These are phyloP conservation scores for Geotrichum macrosporum DNA, from an alignment of 1,139 yeast genomes.

Conservation along the genomic window DNA sequence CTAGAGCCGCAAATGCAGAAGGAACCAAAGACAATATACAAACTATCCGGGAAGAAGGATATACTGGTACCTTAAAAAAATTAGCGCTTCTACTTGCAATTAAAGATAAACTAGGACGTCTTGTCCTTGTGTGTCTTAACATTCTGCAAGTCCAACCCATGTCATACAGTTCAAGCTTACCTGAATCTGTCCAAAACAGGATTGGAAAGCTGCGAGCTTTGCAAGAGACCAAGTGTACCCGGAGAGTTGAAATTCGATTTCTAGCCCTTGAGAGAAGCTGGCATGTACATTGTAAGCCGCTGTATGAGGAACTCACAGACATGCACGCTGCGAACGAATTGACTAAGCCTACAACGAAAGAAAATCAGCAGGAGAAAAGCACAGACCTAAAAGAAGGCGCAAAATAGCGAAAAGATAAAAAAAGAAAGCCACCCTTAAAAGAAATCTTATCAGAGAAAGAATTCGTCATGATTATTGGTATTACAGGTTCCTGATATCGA, in stretches of 20 bases:
- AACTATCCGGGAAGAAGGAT: conserved; percentile 58
- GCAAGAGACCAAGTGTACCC: conserved; percentile 86
- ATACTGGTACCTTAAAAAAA: conserved; percentile 51
- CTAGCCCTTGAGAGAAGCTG: conserved; percentile 81
- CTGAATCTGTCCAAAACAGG: conserved; percentile 70
- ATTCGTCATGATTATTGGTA: conserved; percentile 55
- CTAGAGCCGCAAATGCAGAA: conserved; percentile 49
- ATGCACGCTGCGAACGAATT: conserved; percentile 71
- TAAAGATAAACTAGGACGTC: conserved; percentile 79
- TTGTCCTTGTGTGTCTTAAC: too few species aligned
- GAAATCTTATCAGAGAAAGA: conserved; percentile 38
- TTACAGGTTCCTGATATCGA: conserved; percentile 95
- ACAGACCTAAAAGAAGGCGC: conserved; percentile 67
- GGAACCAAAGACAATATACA: conserved; percentile 65
- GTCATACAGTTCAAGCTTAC: conserved; percentile 85
- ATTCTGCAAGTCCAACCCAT: too few species aligned
- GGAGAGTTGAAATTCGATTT: too few species aligned
- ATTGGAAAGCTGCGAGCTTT: conserved; percentile 80
- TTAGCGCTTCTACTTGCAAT: conserved; percentile 80
- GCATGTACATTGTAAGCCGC: conserved; percentile 67
- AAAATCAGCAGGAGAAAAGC: too few species aligned
- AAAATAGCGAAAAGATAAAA: conserved; percentile 41
- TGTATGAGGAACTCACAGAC: conserved; percentile 68
- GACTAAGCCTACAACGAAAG: conserved; percentile 72
- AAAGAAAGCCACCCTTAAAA: conserved; percentile 46